Base-by-base conservation (phyloP, 2,329 filamentous ascomycete species). In the Diaporthe citrichinensis region DNA sequence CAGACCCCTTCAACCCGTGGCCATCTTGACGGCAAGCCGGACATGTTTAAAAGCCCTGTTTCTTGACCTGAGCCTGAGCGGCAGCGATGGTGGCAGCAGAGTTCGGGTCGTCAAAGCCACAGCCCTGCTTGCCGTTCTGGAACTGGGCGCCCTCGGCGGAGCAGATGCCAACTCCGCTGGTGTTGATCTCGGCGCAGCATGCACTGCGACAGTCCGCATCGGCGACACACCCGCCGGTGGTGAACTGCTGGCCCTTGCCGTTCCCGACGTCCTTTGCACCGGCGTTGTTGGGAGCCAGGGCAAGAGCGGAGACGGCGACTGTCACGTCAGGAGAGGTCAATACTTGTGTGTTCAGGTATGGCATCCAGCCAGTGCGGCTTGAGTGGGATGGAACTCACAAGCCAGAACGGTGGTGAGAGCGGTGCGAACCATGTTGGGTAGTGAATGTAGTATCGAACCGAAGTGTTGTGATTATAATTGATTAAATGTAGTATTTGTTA, bases 391-490 rank as follows among this genome's bases (percentile, higher is more conserved):
- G 31, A 28, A 74, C 80, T 62, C 77, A 82, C 81, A 79, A 71
- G 81, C 77, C 62, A 83, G 77, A 71, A 79, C 75, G 65, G 79
- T 72, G 44, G 78, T 78, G 73, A 81, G 17, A 61, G 77, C 61
- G 71, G 81, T 78, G 80, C 81, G 81, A 76, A 83, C 81, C 82
- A 83, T 83, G 59, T 80, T 82, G 80, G 59, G 10, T 12, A 23
- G 23, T 68, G 67, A 44, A 87, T 87, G 86, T 83, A 86, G 65
- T 87, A 85, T 78, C 84, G 82, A 72, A 73, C 61, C 6, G 71
- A 55, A 46, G 44, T 61, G 8, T 59, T n/a, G 6, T n/a, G n/a
- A 17, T 28, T 36, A 39, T 14, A 25, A 74, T 44, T 57, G 36
- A 44, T 36, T 15, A 10, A 28, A 15, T 53, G 25, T 53, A n/a